Evolutionary conservation across 768 basidiomycete genomes (phyloP).

Genomic region (Botryobasidium botryosum): DNA sequence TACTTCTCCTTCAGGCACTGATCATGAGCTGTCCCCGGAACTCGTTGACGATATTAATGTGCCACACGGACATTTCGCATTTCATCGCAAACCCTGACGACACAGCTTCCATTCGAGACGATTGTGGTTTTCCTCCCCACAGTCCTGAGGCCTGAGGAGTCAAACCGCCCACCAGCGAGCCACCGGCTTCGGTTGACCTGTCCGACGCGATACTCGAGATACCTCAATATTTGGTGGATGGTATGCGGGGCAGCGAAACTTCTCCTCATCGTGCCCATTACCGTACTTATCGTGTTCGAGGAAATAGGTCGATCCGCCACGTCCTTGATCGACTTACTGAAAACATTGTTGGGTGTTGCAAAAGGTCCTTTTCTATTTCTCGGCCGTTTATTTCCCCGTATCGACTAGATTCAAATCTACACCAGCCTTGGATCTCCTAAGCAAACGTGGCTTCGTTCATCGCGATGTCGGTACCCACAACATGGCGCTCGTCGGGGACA

Average conservation of each 20-base stretch:
- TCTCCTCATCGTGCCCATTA: not conserved
- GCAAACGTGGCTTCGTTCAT: not conserved
- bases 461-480: not conserved
- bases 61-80: no score
- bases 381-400: not conserved
- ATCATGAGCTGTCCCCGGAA: no score
- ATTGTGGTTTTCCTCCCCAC: no score
- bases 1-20: no score
- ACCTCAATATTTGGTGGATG: no score
- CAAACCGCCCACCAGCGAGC: no score
- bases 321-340: not conserved
- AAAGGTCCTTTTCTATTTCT: not conserved
- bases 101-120: no score
- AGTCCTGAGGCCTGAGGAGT: no score
- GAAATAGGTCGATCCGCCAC: not conserved
- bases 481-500: not conserved
- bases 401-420: not conserved
- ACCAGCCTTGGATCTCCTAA: not conserved
- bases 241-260: not conserved
- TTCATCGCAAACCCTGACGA: no score
- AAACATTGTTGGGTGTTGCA: not conserved
- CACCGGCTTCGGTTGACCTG: no score
- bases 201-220: no score
- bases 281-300: constrained; percentile 1
- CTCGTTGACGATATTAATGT: no score